Base-by-base conservation (phyloP, 345 rosid genomes). In the Mercurialis annua region DNA sequence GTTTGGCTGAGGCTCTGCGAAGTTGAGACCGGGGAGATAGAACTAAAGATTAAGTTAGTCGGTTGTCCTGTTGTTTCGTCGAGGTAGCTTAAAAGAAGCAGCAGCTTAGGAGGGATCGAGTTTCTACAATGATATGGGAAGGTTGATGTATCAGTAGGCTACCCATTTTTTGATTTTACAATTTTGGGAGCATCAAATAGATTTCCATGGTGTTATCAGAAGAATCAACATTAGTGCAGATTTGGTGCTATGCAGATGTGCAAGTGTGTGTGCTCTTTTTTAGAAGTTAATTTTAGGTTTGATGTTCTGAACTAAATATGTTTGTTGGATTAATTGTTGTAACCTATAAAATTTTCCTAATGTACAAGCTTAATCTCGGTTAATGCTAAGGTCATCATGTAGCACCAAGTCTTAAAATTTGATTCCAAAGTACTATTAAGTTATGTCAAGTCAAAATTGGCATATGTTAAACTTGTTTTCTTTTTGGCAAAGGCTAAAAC, bases 21-120 rank as follows among this genome's bases (percentile, higher is more conserved):
- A 1, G 99, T 94, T 0, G 92, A 94, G 74, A 90, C 99, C 0
- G 99, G 99, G 68, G 99, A 94, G 82, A 86, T 94, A 59, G 94
- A 89, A 77, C 78, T 94, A 38, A 91, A 84, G 85, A 66, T 94
- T 51, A 86, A 83, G 78, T 69, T 94, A 74, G 80, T 83, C 23
- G 86, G 80, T 78, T 66, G 75, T 60, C 68, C 84, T 50, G 77
- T 33, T 29, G 21, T 63, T 46, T 51, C 62, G 59, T 74, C 66
- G 38, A 58, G 58, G n/a, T 76, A 80, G 75, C 42, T 38, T 12
- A 48, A 33, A 64, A 59, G n/a, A n/a, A n/a, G n/a, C n/a, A n/a
- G n/a, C n/a, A n/a, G 44, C 44, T n/a, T 29, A 31, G 26, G 26
- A 40, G 53, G 47, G 4, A 27, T 63, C 42, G 49, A 40, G 7